These are phyloP conservation scores for Colletotrichum sp. DNA, from an alignment of 2,329 filamentous ascomycete genomes.

Conservation along the genomic window DNA sequence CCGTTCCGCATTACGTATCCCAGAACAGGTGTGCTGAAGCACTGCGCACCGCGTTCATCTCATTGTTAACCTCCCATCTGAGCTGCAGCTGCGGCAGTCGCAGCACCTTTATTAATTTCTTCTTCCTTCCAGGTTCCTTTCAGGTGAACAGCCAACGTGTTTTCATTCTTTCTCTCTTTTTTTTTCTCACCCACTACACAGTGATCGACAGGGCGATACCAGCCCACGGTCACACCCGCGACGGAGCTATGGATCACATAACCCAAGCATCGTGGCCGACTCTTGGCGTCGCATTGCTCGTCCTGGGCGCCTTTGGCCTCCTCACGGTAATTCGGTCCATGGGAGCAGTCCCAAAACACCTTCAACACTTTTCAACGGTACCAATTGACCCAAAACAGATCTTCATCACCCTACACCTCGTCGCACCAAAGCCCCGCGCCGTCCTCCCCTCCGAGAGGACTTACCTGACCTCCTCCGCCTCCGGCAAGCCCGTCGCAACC, in stretches of 20 bases:
- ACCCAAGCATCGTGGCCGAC: conserved; percentile 14
- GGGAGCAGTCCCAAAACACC: background rate
- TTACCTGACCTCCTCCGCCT: conserved; percentile 77
- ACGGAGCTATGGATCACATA: conserved; percentile 8
- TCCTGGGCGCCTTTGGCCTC: background rate
- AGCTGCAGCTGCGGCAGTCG: conserved; percentile 15
- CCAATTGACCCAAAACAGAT: conserved; percentile 35
- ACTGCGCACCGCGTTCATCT: background rate
- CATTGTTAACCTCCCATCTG: background rate
- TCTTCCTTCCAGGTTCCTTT: background rate
- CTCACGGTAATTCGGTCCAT: background rate
- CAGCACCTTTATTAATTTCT: background rate
- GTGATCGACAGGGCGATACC: background rate
- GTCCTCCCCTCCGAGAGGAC: conserved; percentile 81
- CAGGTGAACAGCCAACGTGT: background rate
- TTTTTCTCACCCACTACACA: background rate
- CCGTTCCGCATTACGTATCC: conserved; percentile 20
- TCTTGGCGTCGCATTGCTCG: background rate
- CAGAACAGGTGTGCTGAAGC: conserved; percentile 2
- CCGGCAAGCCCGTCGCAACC: conserved; percentile 48
- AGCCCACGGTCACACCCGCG: background rate
- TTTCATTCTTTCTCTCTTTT: background rate
- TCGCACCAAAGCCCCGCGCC: conserved; percentile 81
- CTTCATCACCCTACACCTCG: conserved; percentile 71
- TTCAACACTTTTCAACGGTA: background rate